Base-by-base conservation (phyloP, 345 rosid species). In the Lepidium africanum region DNA sequence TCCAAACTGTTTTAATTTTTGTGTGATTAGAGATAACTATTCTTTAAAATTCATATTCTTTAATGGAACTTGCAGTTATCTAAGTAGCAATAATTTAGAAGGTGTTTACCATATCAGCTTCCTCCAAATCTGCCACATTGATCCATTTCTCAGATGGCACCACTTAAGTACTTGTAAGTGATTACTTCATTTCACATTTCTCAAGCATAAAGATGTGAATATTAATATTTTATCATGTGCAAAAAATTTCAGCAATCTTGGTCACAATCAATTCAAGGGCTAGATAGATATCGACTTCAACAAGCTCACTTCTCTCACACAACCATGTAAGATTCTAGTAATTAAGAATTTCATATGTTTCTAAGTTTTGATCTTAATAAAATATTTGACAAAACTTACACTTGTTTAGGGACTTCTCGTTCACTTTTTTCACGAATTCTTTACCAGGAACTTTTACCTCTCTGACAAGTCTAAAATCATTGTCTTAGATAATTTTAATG, bases 121-220 rank as follows among this genome's bases (percentile, higher is more conserved):
- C 27, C 27, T 25, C 27, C 27, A 25, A 25, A 25, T 3, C 4
- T 25, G 27, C 4, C 2, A 3, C 27, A 25, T 25, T 25, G 27
- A 2, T 78, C 80, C 10, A 30, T 91, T 48, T 68, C 83, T 72
- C 65, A 35, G 45, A 72, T 86, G 85, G 43, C 50, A n/a, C 52
- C 83, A 59, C 96, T 94, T 59, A 80, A 83, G 17, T 89, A 87
- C 74, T 66, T 94, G 99, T 94, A 74, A 83, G 97, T 81, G 11
- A 48, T 66, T 33, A 46, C 51, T 57, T 48, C 41, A 50, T 49
- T 49, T 69, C 75, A 33, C 35, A 43, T 81, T 19, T 38, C 60
- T 63, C 35, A 54, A 15, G 11, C 42, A 43, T 45, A 30, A 37
- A 40, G 40, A 46, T 37, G 30, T 68, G 47, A 49, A 10, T 51